These are phyloP conservation scores for Candida nanaspora DNA, from an alignment of 805 yeast species.

Conservation along the genomic window DNA sequence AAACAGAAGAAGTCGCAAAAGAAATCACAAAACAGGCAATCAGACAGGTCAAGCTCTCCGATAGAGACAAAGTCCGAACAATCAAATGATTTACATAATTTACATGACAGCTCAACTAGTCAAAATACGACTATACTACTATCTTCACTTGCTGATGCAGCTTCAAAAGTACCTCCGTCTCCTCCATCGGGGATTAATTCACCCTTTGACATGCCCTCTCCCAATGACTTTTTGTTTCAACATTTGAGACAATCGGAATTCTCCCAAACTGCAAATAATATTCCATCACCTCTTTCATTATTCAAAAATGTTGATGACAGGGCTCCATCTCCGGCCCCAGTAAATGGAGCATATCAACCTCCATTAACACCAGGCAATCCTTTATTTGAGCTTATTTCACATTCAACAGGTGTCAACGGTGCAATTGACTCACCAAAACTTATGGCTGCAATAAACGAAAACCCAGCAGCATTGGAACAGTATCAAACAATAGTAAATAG, in stretches of 20 bases:
- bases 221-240: conserved; percentile 5
- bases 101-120: too few relatives aligned
- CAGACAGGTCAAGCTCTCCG: not conserved
- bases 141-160: conserved; percentile 13
- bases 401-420: conserved; percentile 12
- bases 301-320: conserved; percentile 7
- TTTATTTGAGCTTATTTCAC: conserved; percentile 15
- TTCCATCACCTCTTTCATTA: conserved; percentile 11
- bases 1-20: not conserved
- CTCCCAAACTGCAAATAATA: not conserved
- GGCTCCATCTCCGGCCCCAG: conserved; percentile 3
- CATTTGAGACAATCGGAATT: not conserved
- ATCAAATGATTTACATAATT: too few relatives aligned
- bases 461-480: conserved; percentile 18
- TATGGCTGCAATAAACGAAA: conserved; percentile 13
- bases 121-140: conserved; percentile 2
- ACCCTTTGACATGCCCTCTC: conserved; percentile 7
- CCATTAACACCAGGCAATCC: conserved; percentile 15
- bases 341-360: not conserved
- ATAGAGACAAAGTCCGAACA: too few relatives aligned
- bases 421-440: conserved; percentile 18
- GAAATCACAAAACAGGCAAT: not conserved
- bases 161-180: conserved; percentile 13
- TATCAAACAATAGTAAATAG: conserved; percentile 12
- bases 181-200: conserved; percentile 7